Conservation (phyloP, 768 basidiomycete species). For the Leccinellum albellum region DNA sequence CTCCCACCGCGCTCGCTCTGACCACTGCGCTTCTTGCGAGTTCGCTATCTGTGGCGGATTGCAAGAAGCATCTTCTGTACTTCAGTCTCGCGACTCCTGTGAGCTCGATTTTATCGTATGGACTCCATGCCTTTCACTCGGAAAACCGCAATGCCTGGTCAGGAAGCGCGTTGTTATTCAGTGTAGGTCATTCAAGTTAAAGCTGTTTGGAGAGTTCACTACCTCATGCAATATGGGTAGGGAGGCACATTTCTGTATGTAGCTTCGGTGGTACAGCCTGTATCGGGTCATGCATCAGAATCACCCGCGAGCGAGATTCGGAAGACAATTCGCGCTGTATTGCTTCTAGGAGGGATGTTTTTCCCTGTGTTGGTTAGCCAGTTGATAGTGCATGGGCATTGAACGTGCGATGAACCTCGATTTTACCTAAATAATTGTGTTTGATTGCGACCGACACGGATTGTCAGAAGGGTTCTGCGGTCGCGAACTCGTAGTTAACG, state of each 20-base stretch:
- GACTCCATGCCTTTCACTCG: slow-evolving; percentile 50
- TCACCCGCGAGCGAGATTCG: slow-evolving; percentile 39
- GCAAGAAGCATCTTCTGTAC: slow-evolving; percentile 67
- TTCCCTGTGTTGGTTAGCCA: slow-evolving; percentile 59
- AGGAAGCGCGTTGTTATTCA: slow-evolving; percentile 77
- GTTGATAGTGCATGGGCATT: slow-evolving; percentile 61
- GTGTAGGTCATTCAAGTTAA: slow-evolving; percentile 49
- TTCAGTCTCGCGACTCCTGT: slow-evolving; percentile 86
- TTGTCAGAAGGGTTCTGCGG: not conserved
- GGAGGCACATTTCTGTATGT: slow-evolving; percentile 95
- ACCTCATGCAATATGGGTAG: slow-evolving; percentile 35
- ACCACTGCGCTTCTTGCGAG: slow-evolving; percentile 81
- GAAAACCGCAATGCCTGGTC: slow-evolving; percentile 50
- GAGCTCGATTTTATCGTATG: slow-evolving; percentile 75
- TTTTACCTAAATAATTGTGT: not conserved
- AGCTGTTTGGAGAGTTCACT: not conserved
- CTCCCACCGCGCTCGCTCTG: slow-evolving; percentile 87
- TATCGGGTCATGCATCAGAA: slow-evolving; percentile 46
- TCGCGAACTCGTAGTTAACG: not conserved
- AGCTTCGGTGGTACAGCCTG: slow-evolving; percentile 82
- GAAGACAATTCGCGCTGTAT: slow-evolving; percentile 42
- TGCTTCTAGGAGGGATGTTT: slow-evolving; percentile 68
- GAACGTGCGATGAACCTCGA: not conserved
- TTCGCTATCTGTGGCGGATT: slow-evolving; percentile 61
- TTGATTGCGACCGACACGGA: not conserved